Percentiles rank a stretch among this genome's conserved stretches.
phyloP scores from a whole-genome alignment of 208 protist species.

The Crithidia expoeki region DNA sequence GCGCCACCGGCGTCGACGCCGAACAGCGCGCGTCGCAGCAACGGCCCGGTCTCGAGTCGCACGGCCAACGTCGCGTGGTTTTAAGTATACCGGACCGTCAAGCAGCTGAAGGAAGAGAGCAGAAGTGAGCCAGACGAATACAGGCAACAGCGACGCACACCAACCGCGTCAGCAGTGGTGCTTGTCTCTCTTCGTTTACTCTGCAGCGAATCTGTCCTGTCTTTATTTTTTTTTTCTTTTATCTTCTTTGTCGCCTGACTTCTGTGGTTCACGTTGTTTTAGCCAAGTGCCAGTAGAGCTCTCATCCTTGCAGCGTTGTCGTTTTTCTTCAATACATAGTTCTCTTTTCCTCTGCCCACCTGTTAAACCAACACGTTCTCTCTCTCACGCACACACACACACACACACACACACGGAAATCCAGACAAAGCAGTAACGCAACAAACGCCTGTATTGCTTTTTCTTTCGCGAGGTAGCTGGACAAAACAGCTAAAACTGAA shows the following conservation, averaged over 20 bases:
- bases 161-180: too few species aligned
- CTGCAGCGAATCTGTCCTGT: neutral
- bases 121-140: too few species aligned
- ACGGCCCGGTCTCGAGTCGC: constrained; percentile 15
- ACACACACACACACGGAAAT: neutral
- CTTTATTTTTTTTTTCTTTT: neutral
- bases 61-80: constrained; percentile 58
- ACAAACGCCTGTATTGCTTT: neutral
- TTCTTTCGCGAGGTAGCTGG: neutral
- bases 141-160: too few species aligned
- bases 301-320: constrained; percentile 3
- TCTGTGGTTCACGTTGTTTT: neutral
- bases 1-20: constrained; percentile 28
- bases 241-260: constrained; percentile 11
- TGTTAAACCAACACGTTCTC: too few species aligned
- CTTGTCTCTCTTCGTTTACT: neutral
- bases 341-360: constrained; percentile 4
- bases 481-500: too few species aligned
- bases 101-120: constrained; percentile 5
- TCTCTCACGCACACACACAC: neutral
- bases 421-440: neutral
- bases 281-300: too few species aligned
- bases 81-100: constrained; percentile 14
- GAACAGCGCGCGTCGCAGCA: constrained; percentile 31
- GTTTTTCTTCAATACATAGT: constrained; percentile 10